Evolutionary conservation across 2,329 filamentous ascomycete genomes (phyloP), one percentile per base, ranked within the genome.

Genomic region (Colletotrichum paranaense): DNA sequence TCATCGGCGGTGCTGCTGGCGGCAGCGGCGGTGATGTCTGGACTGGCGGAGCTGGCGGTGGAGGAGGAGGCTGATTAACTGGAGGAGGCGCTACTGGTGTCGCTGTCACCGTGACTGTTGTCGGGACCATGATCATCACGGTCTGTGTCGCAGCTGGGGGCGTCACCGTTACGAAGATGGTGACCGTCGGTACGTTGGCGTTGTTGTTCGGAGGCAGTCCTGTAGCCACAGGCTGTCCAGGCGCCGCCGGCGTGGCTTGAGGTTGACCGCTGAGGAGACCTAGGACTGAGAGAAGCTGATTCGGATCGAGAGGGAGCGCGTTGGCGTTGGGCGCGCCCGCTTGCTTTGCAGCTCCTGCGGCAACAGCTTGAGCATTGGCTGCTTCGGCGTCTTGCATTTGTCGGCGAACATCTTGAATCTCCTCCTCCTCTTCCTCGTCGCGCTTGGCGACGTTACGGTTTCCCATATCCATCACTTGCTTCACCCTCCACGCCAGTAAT

Each of bases 131-230:
- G 46, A 73, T 62, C 70, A 73, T 60, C 12, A 73, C 56, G 5
- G 71, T 73, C 67, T 70, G 30, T 1, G 59, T 64, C 30, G 32
- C 66, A 12, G 71, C 28, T 2, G 70, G 59, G 0, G 32, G 67
- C 9, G 71, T 68, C 6, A 72, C 65, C 5, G 69, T 73, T 5
- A 73, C 60, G 22, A 73, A 73, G 16, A 70, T 53, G 7, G 71
- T 73, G 22, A 73, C 71, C 7, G 71, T 73, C 5, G 71, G 71
- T 8, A 73, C 60, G 4, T 73, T 73, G 9, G 71, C 67, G 11
- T 71, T 71, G 24, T 73, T 73, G 26, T 73, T 73, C 30, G 69
- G 68, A 12, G 68, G 65, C 22, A 71, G 6, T 3, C 56, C 35
- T 11, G 53, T 62, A 4, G 42, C 42, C 16, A 19, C 55, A 24